These are phyloP conservation scores for Omphalotus guepiniiformis DNA, from an alignment of 768 basidiomycete genomes.

Conservation along the genomic window DNA sequence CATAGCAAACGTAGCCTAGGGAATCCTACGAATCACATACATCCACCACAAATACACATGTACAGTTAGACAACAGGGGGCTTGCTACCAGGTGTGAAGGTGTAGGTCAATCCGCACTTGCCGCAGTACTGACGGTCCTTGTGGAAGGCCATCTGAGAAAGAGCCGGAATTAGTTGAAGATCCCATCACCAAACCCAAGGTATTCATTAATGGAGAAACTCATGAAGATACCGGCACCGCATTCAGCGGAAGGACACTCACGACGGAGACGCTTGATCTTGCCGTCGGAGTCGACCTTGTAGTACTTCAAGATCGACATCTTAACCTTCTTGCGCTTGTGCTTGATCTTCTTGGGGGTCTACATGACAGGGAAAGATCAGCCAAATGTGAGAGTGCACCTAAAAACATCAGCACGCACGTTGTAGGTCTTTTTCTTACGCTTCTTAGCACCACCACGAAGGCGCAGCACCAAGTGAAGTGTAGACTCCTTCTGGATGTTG, in stretches of 20 bases:
- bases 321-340: constrained; percentile 99
- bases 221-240: constrained; percentile 84
- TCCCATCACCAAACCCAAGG: constrained; percentile 18
- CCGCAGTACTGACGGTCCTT: constrained; percentile 98
- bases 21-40: too few species aligned
- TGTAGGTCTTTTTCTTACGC: constrained; percentile 99
- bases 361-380: constrained; percentile 11
- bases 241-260: constrained; percentile 86
- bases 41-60: too few species aligned
- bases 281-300: constrained; percentile 99
- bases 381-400: background rate
- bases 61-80: constrained; percentile 61
- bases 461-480: constrained; percentile 94
- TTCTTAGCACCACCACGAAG: constrained; percentile 99
- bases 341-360: constrained; percentile 99
- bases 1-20: constrained; percentile 5
- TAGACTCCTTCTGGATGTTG: constrained; percentile 99
- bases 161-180: too few species aligned
- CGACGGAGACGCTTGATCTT: constrained; percentile 99
- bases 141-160: constrained; percentile 95
- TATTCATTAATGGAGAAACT: constrained; percentile 21
- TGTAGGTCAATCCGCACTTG: constrained; percentile 87
- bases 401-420: constrained; percentile 45
- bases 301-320: constrained; percentile 99
- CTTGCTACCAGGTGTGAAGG: constrained; percentile 77